These are phyloP conservation scores for Mallotus japonicus DNA, from an alignment of 441 rosid species.

Conservation along the genomic window DNA sequence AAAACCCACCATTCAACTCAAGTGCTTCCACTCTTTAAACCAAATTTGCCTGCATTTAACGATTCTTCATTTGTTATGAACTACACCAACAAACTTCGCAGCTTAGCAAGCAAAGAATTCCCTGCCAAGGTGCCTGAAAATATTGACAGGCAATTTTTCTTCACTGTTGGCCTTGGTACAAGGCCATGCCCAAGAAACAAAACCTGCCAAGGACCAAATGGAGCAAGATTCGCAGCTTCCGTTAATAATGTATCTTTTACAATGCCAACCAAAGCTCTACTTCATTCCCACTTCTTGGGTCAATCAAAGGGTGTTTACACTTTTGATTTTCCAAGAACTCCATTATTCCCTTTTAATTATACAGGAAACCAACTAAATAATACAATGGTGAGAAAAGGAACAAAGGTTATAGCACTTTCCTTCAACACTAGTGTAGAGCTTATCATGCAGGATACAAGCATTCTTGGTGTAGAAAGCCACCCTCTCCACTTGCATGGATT, in stretches of 20 bases:
- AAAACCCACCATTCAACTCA: neutral
- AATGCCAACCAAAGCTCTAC: conserved; percentile 42
- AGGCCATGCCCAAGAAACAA: conserved; percentile 48
- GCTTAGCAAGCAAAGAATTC: conserved; percentile 41
- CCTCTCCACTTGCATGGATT: conserved; percentile 68
- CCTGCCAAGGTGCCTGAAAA: conserved; percentile 50
- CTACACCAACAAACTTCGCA: conserved; percentile 40
- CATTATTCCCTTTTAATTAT: conserved; percentile 44
- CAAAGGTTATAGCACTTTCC: conserved; percentile 39
- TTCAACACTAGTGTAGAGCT: conserved; percentile 56
- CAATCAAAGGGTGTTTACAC: conserved; percentile 40
- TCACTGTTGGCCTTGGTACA: conserved; percentile 56
- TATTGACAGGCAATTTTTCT: conserved; percentile 40
- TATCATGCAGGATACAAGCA: conserved; percentile 59
- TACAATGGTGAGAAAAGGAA: conserved; percentile 41
- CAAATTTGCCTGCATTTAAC: conserved; percentile 46
- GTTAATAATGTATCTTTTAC: conserved; percentile 55
- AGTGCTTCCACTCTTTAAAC: conserved; percentile 16
- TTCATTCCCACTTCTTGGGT: conserved; percentile 38
- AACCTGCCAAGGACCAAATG: conserved; percentile 61
- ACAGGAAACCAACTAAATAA: conserved; percentile 58
- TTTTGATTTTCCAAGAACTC: conserved; percentile 46
- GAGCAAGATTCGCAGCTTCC: conserved; percentile 54
- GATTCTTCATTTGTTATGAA: conserved; percentile 39
- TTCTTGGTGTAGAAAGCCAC: conserved; percentile 61